Percentiles rank a stretch among this genome's conserved stretches.
phyloP scores from a whole-genome alignment of 257 asterid genomes.

The Solanum stenotomum region DNA sequence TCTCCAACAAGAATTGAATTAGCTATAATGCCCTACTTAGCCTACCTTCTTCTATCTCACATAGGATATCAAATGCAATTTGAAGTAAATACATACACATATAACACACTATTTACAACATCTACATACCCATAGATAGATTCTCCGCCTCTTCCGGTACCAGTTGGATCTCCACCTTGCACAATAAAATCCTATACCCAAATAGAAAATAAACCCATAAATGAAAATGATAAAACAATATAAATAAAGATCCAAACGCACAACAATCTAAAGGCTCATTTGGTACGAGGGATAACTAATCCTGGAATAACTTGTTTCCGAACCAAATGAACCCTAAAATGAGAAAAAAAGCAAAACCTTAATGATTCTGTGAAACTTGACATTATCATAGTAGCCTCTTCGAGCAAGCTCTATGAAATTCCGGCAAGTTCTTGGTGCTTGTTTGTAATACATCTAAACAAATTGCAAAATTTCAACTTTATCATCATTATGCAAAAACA shows the following conservation, averaged over 20 bases:
- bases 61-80: neutral
- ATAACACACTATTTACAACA: neutral
- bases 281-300: neutral
- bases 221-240: neutral
- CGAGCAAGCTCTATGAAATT: conserved; percentile 90
- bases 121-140: conserved; percentile 78
- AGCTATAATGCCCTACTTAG: neutral
- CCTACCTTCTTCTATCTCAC: neutral
- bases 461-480: neutral
- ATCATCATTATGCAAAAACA: neutral
- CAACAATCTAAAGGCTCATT: neutral
- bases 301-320: neutral
- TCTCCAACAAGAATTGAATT: neutral
- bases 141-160: conserved; percentile 95
- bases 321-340: neutral
- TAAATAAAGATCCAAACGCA: neutral
- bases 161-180: conserved; percentile 99
- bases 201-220: neutral
- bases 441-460: conserved; percentile 72
- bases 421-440: conserved; percentile 89
- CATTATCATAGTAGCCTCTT: conserved; percentile 77
- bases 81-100: neutral
- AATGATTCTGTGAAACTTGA: conserved; percentile 89
- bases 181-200: conserved; percentile 64
- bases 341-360: conserved; percentile 28